Base-by-base conservation (phyloP, 2,329 filamentous ascomycete species). In the Grosmannia serpens region DNA sequence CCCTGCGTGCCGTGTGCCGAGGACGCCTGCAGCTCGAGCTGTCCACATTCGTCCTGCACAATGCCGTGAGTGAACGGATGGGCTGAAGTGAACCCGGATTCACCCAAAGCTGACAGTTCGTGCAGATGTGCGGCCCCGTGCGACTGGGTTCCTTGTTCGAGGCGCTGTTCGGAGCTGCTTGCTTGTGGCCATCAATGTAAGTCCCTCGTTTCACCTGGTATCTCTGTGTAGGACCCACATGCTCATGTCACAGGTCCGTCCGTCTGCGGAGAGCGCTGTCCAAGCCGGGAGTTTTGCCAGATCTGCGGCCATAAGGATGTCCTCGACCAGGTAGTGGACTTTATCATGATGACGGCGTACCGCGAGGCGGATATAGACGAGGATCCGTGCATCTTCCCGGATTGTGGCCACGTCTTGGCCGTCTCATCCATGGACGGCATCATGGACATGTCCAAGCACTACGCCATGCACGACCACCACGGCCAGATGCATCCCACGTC, bases 111-210 rank as follows among this genome's bases (percentile, higher is more conserved):
- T 29, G 20, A 15, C 53, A 44, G 22, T 27, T 13, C 8, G 1
- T n/a, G 22, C n/a, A 62, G 61, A 3, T 89, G 86, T 61, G 83
- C 83, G 0, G 85, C 80, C 0, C 85, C 86, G 0, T 90, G 86
- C 65, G 74, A 87, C 62, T 78, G 82, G 70, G 65, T 88, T 0
- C 87, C 86, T 1, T 90, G 86, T 66, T 79, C 78, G 1, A 68
- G 75, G 63, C 74, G 85, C 10, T 90, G 86, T 65, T 65, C 71
- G 3, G 72, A 78, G 31, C 20, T 59, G 0, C 67, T 89, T 4
- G 22, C 29, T 0, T 89, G 86, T 64, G 80, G 81, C 0, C 84
- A 88, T 66, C 79, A 74, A 65, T 89, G 73, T 62, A 17, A 54
- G 61, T 53, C 13, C 13, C 7, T 31, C 26, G 17, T 47, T 11